Evolutionary conservation across 2,329 filamentous ascomycete species (phyloP), one percentile per base, ranked within the genome.

Genomic region (Fusarium kyushuense): DNA sequence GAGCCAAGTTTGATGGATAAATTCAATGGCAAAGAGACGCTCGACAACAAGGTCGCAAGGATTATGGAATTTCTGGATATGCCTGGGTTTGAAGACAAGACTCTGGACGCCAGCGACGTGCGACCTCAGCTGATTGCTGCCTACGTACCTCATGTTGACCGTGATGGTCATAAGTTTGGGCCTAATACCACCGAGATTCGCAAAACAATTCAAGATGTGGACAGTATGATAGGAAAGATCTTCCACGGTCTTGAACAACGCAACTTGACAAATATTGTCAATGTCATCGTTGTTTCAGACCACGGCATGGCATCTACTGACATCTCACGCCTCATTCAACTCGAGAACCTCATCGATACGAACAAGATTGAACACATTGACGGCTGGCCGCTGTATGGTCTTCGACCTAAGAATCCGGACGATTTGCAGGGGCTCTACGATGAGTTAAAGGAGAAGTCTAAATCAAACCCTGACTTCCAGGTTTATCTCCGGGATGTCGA

Each of bases 271-370:
- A 77, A 90, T 21, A 92, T 99, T 63, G 93, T 98, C 75, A 99
- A 99, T 70, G 86, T 99, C 10, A 89, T 99, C 33, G 86, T 99
- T n/a, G 95, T 99, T 4, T 97, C 94, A 1, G 96, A 99, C 76
- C 96, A 99, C 76, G 96, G 96, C 51, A 99, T 99, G 96, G 96
- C 96, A 2, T 97, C 94, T 0, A 98, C 96, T 0, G 92, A 94
- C 62, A 88, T 87, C 0, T 84, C 89, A 19, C 87, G 96, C 13
- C 83, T 98, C 45, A 86, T 98, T 27, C 96, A 98, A 79, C 84
- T 98, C 4, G 96, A 99, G 67, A 93, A 97, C 74, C 80, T 98
- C 6, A 84, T 98, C 46, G 93, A 97, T 76, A 84, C 91, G 8
- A 82, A 81, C 48, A 86, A 93, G 71, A 89, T 98, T 43, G 90